Evolutionary conservation across 2,329 filamentous ascomycete genomes (phyloP).

Genomic region (Fusarium sp.): DNA sequence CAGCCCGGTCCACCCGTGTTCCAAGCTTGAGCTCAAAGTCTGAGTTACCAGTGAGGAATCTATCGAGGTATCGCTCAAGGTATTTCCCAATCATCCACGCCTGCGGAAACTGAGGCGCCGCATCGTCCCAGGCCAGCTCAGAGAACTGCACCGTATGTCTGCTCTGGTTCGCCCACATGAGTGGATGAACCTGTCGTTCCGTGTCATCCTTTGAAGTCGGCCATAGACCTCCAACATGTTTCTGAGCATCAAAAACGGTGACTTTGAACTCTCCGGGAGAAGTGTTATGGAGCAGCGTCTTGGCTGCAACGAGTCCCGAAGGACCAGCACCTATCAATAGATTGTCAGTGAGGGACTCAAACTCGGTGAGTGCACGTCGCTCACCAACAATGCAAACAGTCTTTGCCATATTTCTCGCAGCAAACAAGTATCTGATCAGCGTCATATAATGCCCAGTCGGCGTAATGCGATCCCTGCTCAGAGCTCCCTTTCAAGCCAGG

Average conservation of each 20-base stretch:
- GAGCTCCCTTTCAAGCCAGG: slow-evolving; percentile 12
- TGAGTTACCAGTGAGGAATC: slow-evolving; percentile 62
- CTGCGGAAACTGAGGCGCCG: slow-evolving; percentile 74
- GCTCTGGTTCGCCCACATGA: slow-evolving; percentile 81
- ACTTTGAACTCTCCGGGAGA: slow-evolving; percentile 70
- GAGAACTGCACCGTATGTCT: slow-evolving; percentile 79
- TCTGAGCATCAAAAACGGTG: slow-evolving; percentile 75
- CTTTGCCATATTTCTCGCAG: slow-evolving; percentile 50
- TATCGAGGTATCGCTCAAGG: slow-evolving; percentile 71
- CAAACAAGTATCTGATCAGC: slow-evolving; percentile 18
- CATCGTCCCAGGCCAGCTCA: slow-evolving; percentile 77
- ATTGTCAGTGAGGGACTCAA: slow-evolving; percentile 4
- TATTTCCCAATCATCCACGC: slow-evolving; percentile 84
- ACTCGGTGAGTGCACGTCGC: slow-evolving; percentile 3
- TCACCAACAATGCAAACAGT: slow-evolving; percentile 57
- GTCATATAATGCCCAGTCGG: slow-evolving; percentile 31
- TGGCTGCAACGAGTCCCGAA: slow-evolving; percentile 76
- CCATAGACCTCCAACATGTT: slow-evolving; percentile 83
- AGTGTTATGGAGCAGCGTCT: slow-evolving; percentile 75
- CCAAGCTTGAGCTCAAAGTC: slow-evolving; percentile 62
- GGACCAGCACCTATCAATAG: slow-evolving; percentile 70
- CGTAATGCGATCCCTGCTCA: slow-evolving; percentile 2
- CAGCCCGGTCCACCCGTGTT: slow-evolving; percentile 57
- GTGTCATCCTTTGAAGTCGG: slow-evolving; percentile 63
- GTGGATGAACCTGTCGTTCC: slow-evolving; percentile 69